Evolutionary conservation across 306 rosid species (phyloP).

Genomic region (Spatholobus suberectus): DNA sequence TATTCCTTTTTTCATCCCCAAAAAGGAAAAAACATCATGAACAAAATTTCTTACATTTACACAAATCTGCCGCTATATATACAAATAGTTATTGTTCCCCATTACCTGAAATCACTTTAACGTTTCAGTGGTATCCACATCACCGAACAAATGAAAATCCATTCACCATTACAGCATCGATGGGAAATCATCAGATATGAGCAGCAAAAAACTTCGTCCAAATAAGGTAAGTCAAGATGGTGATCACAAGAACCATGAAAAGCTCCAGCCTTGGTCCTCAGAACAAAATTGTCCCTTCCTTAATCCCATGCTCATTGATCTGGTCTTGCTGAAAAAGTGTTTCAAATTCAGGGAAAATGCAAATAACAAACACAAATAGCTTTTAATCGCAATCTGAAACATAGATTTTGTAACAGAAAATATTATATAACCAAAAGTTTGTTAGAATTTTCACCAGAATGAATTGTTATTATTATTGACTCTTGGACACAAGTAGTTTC

Average conservation of each 20-base stretch:
- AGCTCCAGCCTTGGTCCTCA: slow-evolving; percentile 34
- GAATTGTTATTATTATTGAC: not conserved
- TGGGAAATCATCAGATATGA: not conserved
- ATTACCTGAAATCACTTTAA: not conserved
- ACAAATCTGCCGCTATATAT: slow-evolving; percentile 27
- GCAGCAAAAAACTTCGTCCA: slow-evolving; percentile 32
- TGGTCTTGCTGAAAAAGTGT: slow-evolving; percentile 40
- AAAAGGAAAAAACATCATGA: not conserved
- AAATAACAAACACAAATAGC: slow-evolving; percentile 6
- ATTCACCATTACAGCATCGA: slow-evolving; percentile 16
- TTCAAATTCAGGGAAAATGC: slow-evolving; percentile 34
- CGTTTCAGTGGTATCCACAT: slow-evolving; percentile 18
- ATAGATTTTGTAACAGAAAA: not conserved
- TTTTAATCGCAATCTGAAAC: slow-evolving; percentile 15
- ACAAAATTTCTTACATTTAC: slow-evolving; percentile 38
- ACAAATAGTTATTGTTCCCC: slow-evolving; percentile 14
- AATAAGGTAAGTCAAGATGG: not conserved
- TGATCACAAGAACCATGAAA: slow-evolving; percentile 9
- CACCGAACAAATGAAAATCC: slow-evolving; percentile 1
- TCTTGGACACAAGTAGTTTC: not conserved
- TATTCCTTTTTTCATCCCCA: not conserved
- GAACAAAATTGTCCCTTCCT: slow-evolving; percentile 14
- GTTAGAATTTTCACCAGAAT: not conserved
- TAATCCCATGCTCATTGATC: slow-evolving; percentile 45
- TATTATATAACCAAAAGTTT: not conserved